Percentiles rank a stretch among this genome's conserved stretches.
phyloP scores from a whole-genome alignment of 306 rosid genomes.

The Albizia julibrissin region DNA sequence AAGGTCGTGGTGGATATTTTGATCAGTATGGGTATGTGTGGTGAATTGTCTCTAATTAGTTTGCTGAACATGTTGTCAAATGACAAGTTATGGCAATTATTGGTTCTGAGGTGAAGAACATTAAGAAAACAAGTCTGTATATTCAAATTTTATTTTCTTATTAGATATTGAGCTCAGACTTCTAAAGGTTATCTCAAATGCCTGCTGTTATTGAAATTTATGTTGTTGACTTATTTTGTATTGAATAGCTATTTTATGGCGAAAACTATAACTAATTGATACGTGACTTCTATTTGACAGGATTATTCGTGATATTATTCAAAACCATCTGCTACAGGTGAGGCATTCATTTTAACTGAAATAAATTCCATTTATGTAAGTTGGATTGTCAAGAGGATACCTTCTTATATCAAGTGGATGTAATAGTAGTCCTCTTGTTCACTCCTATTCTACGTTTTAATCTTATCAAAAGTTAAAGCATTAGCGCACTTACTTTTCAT shows the following conservation, averaged over 20 bases:
- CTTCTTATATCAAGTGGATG: background rate
- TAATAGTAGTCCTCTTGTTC: background rate
- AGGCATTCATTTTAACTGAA: conserved; percentile 37
- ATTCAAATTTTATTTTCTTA: conserved; percentile 17
- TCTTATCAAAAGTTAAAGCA: background rate
- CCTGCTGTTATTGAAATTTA: background rate
- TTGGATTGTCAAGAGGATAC: conserved; percentile 13
- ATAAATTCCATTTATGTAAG: conserved; percentile 21
- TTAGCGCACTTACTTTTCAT: background rate
- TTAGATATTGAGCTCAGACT: conserved; percentile 8
- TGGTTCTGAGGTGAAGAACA: conserved; percentile 22
- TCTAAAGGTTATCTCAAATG: background rate
- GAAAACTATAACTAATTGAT: conserved; percentile 15
- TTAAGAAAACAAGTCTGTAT: conserved; percentile 13
- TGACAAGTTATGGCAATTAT: conserved; percentile 19
- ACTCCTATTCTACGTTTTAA: conserved; percentile 2
- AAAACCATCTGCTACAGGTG: conserved; percentile 96
- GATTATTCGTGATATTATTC: conserved; percentile 95
- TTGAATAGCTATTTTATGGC: conserved; percentile 25
- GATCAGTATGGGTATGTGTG: conserved; percentile 87
- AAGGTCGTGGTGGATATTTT: conserved; percentile 99
- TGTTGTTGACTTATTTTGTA: conserved; percentile 11
- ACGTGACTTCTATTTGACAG: conserved; percentile 46
- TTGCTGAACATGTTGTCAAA: conserved; percentile 9
- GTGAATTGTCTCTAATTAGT: conserved; percentile 1